Percentiles rank a stretch among this genome's conserved stretches.
phyloP scores from a whole-genome alignment of 177 flowering plant genomes.

The Vitis hybrid region DNA sequence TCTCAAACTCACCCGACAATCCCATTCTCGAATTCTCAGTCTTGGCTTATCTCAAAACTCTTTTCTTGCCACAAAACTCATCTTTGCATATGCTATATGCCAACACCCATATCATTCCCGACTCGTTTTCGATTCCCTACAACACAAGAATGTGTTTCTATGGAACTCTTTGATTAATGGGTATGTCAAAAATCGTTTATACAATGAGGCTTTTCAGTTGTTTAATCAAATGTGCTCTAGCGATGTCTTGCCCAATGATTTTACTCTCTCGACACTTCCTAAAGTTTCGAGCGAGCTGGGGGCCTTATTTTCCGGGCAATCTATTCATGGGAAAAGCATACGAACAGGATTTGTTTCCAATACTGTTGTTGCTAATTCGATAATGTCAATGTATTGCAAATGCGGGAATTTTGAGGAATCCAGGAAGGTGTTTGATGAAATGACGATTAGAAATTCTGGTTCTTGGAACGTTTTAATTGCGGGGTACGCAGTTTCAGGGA shows the following conservation, averaged over 20 bases:
- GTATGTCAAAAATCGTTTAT: conserved; percentile 37
- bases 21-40: conserved; percentile 41
- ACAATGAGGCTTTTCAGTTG: conserved; percentile 35
- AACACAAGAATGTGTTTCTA: conserved; percentile 32
- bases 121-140: conserved; percentile 41
- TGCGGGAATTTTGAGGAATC: conserved; percentile 32
- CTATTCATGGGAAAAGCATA: conserved; percentile 45
- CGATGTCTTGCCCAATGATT: conserved; percentile 44
- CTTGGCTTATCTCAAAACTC: conserved; percentile 45
- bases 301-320: conserved; percentile 33
- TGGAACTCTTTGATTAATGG: conserved; percentile 68
- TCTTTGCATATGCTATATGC: conserved; percentile 48
- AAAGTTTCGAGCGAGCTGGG: conserved; percentile 48
- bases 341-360: conserved; percentile 42
- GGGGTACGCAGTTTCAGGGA: conserved; percentile 21
- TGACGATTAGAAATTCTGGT: conserved; percentile 49
- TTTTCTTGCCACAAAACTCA: conserved; percentile 53
- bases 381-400: conserved; percentile 62
- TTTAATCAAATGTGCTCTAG: conserved; percentile 40
- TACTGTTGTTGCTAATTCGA: conserved; percentile 50
- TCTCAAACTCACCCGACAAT: conserved; percentile 34
- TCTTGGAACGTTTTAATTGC: conserved; percentile 64
- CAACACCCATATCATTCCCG: conserved; percentile 23
- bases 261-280: conserved; percentile 42
- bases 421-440: conserved; percentile 63